Evolutionary conservation across 1,284 basidiomycete genomes (phyloP), one percentile per base, ranked within the genome.

Genomic region (Apiotrichum mycotoxinovorans): DNA sequence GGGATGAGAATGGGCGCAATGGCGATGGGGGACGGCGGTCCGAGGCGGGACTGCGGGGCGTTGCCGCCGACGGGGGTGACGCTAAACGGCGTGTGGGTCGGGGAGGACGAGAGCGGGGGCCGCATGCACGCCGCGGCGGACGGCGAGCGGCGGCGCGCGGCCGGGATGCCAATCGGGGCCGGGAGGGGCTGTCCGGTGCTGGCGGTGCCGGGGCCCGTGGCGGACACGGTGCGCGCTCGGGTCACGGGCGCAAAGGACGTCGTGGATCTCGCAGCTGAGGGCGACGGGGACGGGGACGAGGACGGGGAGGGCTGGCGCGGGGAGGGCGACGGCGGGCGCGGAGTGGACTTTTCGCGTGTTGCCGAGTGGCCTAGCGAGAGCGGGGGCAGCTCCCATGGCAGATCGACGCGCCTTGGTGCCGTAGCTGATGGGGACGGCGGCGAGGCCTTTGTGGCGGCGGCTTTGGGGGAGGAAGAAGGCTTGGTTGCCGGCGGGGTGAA

Each of bases 91-190:
- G 49, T 51, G 49, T 41, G 49, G 11, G 49, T 51, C 10, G 49
- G 49, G 4, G 49, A 51, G 26, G 18, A 20, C 10, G 49, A 40
- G n/a, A 51, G 49, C 9, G 49, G 38, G 2, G 49, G 49, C 5
- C 49, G 23, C 23, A 9, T 40, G 11, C 12, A 1, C 33, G 46
- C 46, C 14, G 46, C 46, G 25, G 26, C 26, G 5, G 37, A 30
- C 9, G 35, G 37, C 4, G 18, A 10, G 26, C 49, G 49, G 26
- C 49, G 47, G 47, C 47, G 46, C 10, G 20, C 18, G 20, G 51
- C 56, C 1, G 56, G 56, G 42, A 58, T 51, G 18, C 47, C 56
- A 8, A 53, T 50, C 3, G 56, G 56, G 1, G 56, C 56, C 0
- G 56, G 52, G 11, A 58, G 44, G 8, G 33, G 30, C 10, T 44